phyloP scores from a whole-genome alignment of 768 basidiomycete species.

The Boletus fagicola region DNA sequence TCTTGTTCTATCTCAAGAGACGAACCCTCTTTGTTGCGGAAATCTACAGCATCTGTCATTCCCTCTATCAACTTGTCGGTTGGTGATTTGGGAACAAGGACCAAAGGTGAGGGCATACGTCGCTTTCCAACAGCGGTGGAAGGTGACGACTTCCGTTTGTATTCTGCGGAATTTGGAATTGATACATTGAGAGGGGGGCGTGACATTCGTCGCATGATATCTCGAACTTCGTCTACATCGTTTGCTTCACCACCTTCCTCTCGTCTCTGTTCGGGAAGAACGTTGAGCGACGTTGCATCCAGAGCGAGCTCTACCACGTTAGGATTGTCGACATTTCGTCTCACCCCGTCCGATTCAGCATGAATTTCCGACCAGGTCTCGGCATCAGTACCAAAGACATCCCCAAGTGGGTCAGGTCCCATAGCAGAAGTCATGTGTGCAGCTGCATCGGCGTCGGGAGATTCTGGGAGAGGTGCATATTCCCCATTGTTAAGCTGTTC shows the following conservation, averaged over 20 bases:
- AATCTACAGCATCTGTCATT: constrained; percentile 7
- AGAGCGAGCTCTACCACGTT: constrained; percentile 54
- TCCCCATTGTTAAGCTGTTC: constrained; percentile 29
- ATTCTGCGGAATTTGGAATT: constrained; percentile 41
- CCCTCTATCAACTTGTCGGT: constrained; percentile 30
- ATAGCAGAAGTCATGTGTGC: constrained; percentile 37
- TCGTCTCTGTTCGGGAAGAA: constrained; percentile 24
- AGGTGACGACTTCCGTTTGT: constrained; percentile 37
- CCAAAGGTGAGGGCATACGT: constrained; percentile 58
- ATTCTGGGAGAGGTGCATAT: constrained; percentile 33
- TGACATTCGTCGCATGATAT: constrained; percentile 42
- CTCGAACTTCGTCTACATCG: constrained; percentile 33
- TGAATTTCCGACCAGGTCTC: constrained; percentile 61
- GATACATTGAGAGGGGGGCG: constrained; percentile 33
- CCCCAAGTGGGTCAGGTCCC: constrained; percentile 50
- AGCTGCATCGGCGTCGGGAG: constrained; percentile 32
- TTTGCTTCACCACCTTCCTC: constrained; percentile 34
- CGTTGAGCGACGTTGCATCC: constrained; percentile 40
- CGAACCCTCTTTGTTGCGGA: constrained; percentile 17
- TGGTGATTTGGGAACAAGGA: constrained; percentile 43
- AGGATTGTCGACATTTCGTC: constrained; percentile 32
- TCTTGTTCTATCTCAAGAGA: constrained; percentile 32
- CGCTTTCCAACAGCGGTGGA: constrained; percentile 36
- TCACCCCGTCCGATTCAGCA: constrained; percentile 30
- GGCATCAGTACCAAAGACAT: constrained; percentile 66